These are phyloP conservation scores for Acanthamoeba culbertsoni DNA, from an alignment of 208 protist species.

Conservation along the genomic window DNA sequence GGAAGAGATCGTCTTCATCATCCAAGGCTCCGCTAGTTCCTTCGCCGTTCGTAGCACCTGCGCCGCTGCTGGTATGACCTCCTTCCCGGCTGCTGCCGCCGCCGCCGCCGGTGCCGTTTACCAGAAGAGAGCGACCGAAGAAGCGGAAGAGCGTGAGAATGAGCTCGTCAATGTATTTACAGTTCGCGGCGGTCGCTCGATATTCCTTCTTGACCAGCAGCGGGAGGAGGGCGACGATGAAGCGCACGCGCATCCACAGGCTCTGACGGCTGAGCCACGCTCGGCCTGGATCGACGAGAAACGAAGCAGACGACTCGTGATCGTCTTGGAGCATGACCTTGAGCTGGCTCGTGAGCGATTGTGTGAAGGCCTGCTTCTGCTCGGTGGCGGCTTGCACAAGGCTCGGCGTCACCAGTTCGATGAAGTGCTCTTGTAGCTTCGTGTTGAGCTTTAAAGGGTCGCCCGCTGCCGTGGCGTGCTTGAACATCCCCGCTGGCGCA, in stretches of 20 bases:
- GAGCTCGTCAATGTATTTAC: constrained; percentile 1
- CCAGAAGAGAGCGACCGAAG: neutral
- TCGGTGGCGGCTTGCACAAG: neutral
- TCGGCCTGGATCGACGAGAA: neutral
- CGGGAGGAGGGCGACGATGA: neutral
- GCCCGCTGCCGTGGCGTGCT: neutral
- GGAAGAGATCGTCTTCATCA: neutral
- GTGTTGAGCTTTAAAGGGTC: neutral
- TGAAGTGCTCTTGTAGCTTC: neutral
- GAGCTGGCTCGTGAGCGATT: neutral
- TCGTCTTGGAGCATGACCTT: neutral
- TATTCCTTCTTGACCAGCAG: neutral
- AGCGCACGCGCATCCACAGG: neutral
- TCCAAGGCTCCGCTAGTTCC: too few relatives aligned
- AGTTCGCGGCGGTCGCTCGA: neutral
- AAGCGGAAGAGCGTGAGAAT: neutral
- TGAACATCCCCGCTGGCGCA: neutral
- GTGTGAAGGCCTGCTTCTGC: neutral
- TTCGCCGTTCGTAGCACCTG: too few relatives aligned
- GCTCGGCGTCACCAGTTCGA: neutral
- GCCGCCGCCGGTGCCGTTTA: too few relatives aligned
- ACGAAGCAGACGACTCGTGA: neutral
- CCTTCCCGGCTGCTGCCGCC: too few relatives aligned
- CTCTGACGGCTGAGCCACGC: neutral
- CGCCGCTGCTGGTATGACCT: too few relatives aligned